These are phyloP conservation scores for Acer yangbiense DNA, from an alignment of 345 rosid species.

Conservation along the genomic window DNA sequence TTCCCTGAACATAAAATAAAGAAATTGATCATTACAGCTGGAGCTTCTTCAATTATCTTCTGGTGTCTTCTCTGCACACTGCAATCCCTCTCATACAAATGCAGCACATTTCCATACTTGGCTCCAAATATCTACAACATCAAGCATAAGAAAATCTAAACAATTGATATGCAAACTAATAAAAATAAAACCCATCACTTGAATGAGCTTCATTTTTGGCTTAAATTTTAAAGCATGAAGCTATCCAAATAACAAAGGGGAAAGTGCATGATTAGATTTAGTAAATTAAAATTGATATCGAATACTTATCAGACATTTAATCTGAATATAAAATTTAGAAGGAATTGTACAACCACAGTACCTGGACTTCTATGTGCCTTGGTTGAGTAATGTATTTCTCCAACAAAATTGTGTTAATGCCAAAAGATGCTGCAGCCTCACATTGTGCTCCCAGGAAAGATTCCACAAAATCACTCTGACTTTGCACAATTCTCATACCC, in stretches of 20 bases:
- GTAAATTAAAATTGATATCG: neutral
- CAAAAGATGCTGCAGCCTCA: constrained; percentile 96
- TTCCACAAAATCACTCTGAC: constrained; percentile 63
- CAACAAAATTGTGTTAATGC: constrained; percentile 77
- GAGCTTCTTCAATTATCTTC: constrained; percentile 99
- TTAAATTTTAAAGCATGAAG: neutral
- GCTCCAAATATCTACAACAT: constrained; percentile 75
- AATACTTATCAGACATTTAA: neutral
- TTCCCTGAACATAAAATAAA: constrained; percentile 27
- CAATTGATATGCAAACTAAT: constrained; percentile 16
- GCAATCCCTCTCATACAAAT: constrained; percentile 94
- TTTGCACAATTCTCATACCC: constrained; percentile 94
- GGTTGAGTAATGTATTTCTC: constrained; percentile 94
- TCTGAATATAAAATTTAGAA: neutral
- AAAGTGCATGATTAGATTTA: constrained; percentile 1
- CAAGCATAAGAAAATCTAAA: constrained; percentile 17
- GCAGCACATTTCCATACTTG: constrained; percentile 72
- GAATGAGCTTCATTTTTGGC: constrained; percentile 5
- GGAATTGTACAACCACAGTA: constrained; percentile 21
- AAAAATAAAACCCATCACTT: constrained; percentile 11
- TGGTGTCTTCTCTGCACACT: constrained; percentile 97
- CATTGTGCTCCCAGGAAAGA: constrained; percentile 95
- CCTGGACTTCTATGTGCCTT: constrained; percentile 97
- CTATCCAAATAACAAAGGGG: constrained; percentile 5
- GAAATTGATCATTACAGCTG: constrained; percentile 65